Evolutionary conservation across 148 eudicot species (phyloP), one percentile per base, ranked within the genome.

Genomic region (Rhododendron ovatum): DNA sequence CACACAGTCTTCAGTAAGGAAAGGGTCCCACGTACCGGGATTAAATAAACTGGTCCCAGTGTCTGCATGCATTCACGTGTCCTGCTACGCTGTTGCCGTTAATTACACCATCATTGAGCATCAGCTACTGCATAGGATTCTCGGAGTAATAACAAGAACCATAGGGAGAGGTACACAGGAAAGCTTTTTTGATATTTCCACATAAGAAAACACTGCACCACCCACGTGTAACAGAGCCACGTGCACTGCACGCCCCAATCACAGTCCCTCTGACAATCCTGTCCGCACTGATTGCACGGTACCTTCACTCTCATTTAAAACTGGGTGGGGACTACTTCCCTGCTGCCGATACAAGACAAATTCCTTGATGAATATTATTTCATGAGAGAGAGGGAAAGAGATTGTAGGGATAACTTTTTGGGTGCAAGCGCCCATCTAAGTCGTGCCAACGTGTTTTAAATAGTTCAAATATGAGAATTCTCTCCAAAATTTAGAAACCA

Each of bases 11-110:
- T 14, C 2, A 47, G n/a, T 45, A 67, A 47, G 11, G 50, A 69
- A 39, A 39, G 85, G 48, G 37, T 83, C 3, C 59, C 78, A 18
- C 13, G 47, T 7, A 50, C 26, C 35, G 6, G 4, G 43, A 86
- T 86, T 85, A 86, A 89, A 84, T 35, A 39, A 87, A 78, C 80
- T 47, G 75, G 95, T 91, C 83, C 96, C 94, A 92, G 88, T 30
- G 77, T 82, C 94, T 94, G 97, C 95, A 94, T 92, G 92, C 79
- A 75, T 91, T 94, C 97, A 94, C 97, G 97, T 94, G 97, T 85
- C 88, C 89, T 92, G 95, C 90, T 88, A 87, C 80, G 48, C 15
- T 84, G 50, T 89, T 87, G 90, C 90, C 90, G 88, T 90, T 93
- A 89, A 92, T 89, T 92, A 84, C 91, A 87, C 87, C 91, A 78